Base-by-base conservation (phyloP, 2,329 filamentous ascomycete species). In the Cercospora sesami region DNA sequence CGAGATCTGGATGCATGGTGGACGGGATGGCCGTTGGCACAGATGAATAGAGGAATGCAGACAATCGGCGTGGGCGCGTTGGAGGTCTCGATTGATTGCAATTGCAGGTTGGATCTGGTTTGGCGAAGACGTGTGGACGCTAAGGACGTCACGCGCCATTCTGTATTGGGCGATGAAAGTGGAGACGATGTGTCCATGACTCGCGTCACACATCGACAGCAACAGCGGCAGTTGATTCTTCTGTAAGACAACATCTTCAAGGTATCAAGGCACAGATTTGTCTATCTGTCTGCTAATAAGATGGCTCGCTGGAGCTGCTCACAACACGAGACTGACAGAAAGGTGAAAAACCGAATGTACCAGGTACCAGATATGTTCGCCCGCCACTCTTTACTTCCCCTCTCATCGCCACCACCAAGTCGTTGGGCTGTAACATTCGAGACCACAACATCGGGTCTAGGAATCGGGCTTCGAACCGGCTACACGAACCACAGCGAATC, bases 401-500 rank as follows among this genome's bases (percentile, higher is more conserved):
- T 42, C 30, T 60, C 14, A 18, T 60, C 16, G 23, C 58, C 33
- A 48, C 60, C 45, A 48, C 42, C 23, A 63, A n/a, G 16, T 55
- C 28, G 9, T 55, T 59, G 55, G 55, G 55, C 55, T 23, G 55
- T 59, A 59, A 59, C 18, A 36, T 23, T 16, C 28, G 55, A 36
- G 28, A 59, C 28, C 28, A 18, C 5, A 31, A 30, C 30, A 10
- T 9, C 18, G n/a, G 55, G 31, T 28, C 9, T n/a, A 0, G 26
- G 26, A 26, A 5, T 26, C 26, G 55, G 31, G n/a, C 9, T n/a
- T 1, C 28, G 16, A n/a, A 59, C 21, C 33, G 5, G 26, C 42
- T 60, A 67, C 21, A 67, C 23, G 30, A 67, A 67, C 65, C 65
- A 67, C 36, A 67, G 18, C 7, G 26, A 59, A 23, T 60, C 65